Conservation (phyloP, 164 flowering plant genomes). For the Tetrastigma voinierianum region DNA sequence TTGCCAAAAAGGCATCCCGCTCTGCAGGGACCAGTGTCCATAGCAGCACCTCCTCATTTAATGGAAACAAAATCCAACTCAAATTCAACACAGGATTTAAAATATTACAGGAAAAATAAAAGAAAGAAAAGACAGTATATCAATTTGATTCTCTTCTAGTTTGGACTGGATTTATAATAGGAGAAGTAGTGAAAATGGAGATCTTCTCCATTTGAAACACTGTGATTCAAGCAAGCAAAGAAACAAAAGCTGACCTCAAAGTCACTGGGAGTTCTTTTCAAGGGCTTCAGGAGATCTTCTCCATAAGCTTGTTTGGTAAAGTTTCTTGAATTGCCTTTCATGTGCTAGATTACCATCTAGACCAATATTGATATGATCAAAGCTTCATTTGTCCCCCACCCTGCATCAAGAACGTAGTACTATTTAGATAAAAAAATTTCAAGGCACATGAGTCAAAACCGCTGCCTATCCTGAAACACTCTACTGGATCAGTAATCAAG, state of each 20-base stretch:
- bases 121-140: too few relatives aligned
- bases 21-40: slow-evolving; percentile 78
- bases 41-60: slow-evolving; percentile 20
- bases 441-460: background rate
- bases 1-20: slow-evolving; percentile 70
- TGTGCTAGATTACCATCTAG: slow-evolving; percentile 52
- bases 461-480: too few relatives aligned
- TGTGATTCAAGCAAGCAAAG: too few relatives aligned
- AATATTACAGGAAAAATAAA: background rate
- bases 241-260: slow-evolving; percentile 36
- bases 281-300: slow-evolving; percentile 44
- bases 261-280: slow-evolving; percentile 36
- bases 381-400: slow-evolving; percentile 55
- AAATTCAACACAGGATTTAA: background rate
- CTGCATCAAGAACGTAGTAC: slow-evolving; percentile 18
- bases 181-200: too few relatives aligned
- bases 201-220: too few relatives aligned
- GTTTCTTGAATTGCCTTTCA: slow-evolving; percentile 33
- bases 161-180: too few relatives aligned
- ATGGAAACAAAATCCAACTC: slow-evolving; percentile 1
- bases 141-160: too few relatives aligned
- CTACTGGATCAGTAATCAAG: too few relatives aligned
- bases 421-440: too few relatives aligned
- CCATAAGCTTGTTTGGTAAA: slow-evolving; percentile 33
- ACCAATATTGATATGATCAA: slow-evolving; percentile 45